Evolutionary conservation across 176 grass and related monocot genomes (phyloP), one percentile per base, ranked within the genome.

Genomic region (Coix lacrymajobi): DNA sequence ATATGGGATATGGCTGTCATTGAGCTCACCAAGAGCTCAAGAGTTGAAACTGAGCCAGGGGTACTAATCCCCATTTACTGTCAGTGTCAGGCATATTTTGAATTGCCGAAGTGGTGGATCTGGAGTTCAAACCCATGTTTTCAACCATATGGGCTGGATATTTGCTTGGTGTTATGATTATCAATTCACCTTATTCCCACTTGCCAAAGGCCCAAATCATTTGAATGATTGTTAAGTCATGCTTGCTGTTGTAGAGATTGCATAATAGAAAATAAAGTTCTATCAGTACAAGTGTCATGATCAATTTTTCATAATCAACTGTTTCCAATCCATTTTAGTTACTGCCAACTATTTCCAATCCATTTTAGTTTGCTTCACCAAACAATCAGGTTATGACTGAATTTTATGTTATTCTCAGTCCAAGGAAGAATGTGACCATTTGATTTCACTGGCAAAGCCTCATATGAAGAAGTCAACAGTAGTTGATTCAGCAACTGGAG

Each of bases 391-490:
- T 11, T 72, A 77, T 66, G 22, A 78, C 73, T 82, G 12, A 72
- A 9, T 58, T 85, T 44, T 78, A 7, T 82, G 45, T 44, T 79
- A 19, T 90, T 87, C 75, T 39, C 77, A 98, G 96, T 95, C 96
- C 46, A 95, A 98, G 73, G 93, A 98, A 80, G 96, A 98, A 91
- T 98, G 93, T 36, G 91, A 98, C 13, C 73, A 98, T 87, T 84
- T 98, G 40, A 98, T 93, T 78, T 80, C 90, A 52, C 76, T 95
- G 64, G 93, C 96, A 58, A 98, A 85, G 66, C 96, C 92, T 76
- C 96, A 71, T 51, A 95, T 98, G 96, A 78, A 84, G 40, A 98
- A 95, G 45, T 98, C 96, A 0, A 98, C 96, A 62, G 96, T 98
- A n/a, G 96, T 98, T 54, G 96, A 98, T 84, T 77, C 84, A 73